Base-by-base conservation (phyloP, 2,329 filamentous ascomycete species). In the Davidsoniella australis region DNA sequence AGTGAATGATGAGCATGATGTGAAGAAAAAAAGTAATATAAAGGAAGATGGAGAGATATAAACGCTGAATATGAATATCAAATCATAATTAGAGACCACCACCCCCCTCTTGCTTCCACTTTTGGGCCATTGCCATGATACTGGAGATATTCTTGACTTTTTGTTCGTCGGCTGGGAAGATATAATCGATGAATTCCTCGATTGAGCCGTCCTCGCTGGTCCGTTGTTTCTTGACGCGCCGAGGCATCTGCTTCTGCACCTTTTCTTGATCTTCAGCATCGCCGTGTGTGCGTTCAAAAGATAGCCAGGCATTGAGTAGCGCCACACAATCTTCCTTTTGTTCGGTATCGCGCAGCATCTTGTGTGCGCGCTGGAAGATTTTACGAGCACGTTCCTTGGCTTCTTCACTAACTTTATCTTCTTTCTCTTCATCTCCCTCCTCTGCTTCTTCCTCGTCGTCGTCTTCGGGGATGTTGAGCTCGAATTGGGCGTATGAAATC, bases 401-500 rank as follows among this genome's bases (percentile, higher is more conserved):
- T 52, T 80, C 80, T 18, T 91, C 85, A 64, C 82, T 86, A 59
- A 94, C 75, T 2, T 66, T 80, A 66, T 59, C 77, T 68, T 82
- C 78, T 53, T 80, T 76, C 17, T 75, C 74, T 18, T 76, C 75
- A 4, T 71, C 70, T 2, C 70, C 71, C 8, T 72, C 72, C 18
- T 73, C 69, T 9, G 68, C 66, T 3, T 65, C 67, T 9, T 71
- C 79, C 40, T 75, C 74, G 44, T 76, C 73, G 39, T 77, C 76
- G 47, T 77, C 75, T 51, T 94, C 87, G 41, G 87, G 86, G 0
- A 94, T 80, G 62, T 91, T 89, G 68, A 96, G 85, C 65, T 98
- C 91, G 60, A 98, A 96, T 63, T 93, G 85, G n/a, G 91, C 91
- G 66, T 89, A 98, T 63, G 85, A 89, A 64, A 91, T 94, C 91